Conservation (phyloP, 768 basidiomycete species). For the Tephrocybe sp. region DNA sequence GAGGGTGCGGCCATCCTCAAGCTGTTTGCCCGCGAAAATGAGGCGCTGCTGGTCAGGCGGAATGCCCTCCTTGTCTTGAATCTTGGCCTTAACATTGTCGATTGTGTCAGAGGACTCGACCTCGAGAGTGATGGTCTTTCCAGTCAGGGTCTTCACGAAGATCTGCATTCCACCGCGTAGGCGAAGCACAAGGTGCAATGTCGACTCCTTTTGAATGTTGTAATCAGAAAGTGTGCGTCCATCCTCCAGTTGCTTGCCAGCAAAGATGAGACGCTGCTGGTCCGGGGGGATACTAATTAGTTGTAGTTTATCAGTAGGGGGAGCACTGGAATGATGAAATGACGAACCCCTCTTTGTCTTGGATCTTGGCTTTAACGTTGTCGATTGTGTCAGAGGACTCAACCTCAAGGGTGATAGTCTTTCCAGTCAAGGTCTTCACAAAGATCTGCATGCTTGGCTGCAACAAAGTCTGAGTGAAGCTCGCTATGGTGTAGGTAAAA, state of each 20-base stretch:
- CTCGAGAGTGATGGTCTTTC: slow-evolving; percentile 22
- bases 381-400: slow-evolving; percentile 12
- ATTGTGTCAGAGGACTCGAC: slow-evolving; percentile 23
- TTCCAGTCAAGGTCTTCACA: slow-evolving; percentile 17
- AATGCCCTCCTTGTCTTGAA: slow-evolving; percentile 28
- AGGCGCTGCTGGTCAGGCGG: slow-evolving; percentile 21
- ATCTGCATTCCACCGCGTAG: slow-evolving; percentile 16
- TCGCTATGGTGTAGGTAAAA: not conserved
- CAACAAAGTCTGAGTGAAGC: not conserved
- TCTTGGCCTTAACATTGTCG: slow-evolving; percentile 23
- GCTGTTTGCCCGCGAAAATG: slow-evolving; percentile 22
- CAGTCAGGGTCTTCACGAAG: slow-evolving; percentile 32
- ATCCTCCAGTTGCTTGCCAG: slow-evolving; percentile 10
- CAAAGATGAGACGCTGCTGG: slow-evolving; percentile 13
- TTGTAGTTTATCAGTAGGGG: not conserved
- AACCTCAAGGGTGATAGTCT: slow-evolving; percentile 14
- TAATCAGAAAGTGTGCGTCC: slow-evolving; percentile 9
- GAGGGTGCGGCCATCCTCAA: slow-evolving; percentile 20
- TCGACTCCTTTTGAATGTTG: slow-evolving; percentile 11
- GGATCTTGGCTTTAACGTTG: slow-evolving; percentile 14
- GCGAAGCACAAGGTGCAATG: slow-evolving; percentile 8
- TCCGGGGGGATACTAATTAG: slow-evolving; percentile 9
- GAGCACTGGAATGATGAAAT: too few species aligned
- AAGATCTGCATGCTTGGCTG: slow-evolving; percentile 20
- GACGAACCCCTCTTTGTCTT: slow-evolving; percentile 11